Evolutionary conservation across 1,139 yeast species (phyloP), one percentile per base, ranked within the genome.

Genomic region (Citeromyces siamensis): DNA sequence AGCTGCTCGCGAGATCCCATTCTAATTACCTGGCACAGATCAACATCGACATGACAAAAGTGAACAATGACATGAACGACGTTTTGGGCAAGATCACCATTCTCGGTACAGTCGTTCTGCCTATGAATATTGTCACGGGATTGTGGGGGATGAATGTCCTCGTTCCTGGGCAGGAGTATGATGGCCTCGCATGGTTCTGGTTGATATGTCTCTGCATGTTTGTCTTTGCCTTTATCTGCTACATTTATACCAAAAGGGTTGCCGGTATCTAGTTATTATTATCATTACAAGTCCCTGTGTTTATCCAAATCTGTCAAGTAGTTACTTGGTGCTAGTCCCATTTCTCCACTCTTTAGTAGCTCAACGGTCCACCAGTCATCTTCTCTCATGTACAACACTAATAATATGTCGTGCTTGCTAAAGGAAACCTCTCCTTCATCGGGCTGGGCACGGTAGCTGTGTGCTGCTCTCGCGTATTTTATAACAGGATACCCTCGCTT

Each of bases 121-220:
- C 98, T 3, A 73, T 90, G 68, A 90, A 90, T 53, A 84, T 90
- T 40, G 79, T 90, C 18, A 90, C 98, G 1, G 98, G 98, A 20
- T 63, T 90, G 38, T 90, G 97, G 97, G 98, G 98, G 42, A 90
- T 90, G 98, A 90, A 90, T 60, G 94, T 94, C 45, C 48, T 83
- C 8, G 97, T 90, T 27, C 98, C 98, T 0, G 98, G 98, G 0
- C 97, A 88, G 53, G 79, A 71, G 20, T 46, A 50, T 12, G 76
- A 71, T 10, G 79, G 84, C 1, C 61, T 88, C 46, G 56, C 63
- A 4, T 90, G 98, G 98, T 90, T 90, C 57, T 81, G 75, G 50
- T 51, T 65, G 18, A 69, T 70, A 21, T 49, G 63, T 7, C 41
- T 48, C 0, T 56, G 62, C 16, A 67, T 70, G 75, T 41, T 61